Percentiles rank a stretch among this genome's conserved stretches.
Evolutionary conservation across 75 land plant genomes (phyloP).

Genomic region (Pinus tabuliformis): DNA sequence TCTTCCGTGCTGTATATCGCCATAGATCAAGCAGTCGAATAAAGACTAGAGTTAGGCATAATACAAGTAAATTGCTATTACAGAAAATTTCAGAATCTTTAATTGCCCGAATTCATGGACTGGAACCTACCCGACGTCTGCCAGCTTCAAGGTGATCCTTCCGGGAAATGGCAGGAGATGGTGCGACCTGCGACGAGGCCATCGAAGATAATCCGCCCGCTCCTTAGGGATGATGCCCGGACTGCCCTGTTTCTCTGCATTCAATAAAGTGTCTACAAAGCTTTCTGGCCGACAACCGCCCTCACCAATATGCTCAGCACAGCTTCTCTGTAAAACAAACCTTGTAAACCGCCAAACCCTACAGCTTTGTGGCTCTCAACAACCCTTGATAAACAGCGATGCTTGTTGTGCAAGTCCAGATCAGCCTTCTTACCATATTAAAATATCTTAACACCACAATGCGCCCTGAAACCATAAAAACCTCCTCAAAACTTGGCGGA

Average conservation of each 20-base stretch:
- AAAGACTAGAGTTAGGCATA: neutral
- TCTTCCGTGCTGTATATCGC: too few relatives aligned
- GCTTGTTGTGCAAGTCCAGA: neutral
- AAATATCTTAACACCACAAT: neutral
- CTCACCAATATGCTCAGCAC: neutral
- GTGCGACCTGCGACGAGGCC: neutral
- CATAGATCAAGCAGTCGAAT: too few relatives aligned
- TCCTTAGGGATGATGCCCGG: neutral
- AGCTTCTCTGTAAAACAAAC: neutral
- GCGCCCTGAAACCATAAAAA: neutral
- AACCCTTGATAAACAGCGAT: neutral
- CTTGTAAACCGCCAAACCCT: neutral
- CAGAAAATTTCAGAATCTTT: neutral
- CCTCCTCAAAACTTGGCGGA: neutral
- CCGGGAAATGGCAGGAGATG: neutral
- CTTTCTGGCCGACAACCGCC: neutral
- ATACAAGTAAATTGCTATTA: neutral
- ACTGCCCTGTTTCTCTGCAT: neutral
- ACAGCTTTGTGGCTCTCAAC: neutral
- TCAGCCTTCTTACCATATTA: too few relatives aligned
- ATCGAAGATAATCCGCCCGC: neutral
- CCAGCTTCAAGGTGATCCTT: neutral
- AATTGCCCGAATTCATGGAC: neutral
- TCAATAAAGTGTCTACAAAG: neutral
- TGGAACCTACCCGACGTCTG: neutral